Evolutionary conservation across 225 moss, liverwort and hornwort genomes (phyloP).

Genomic region (Pseudisothecium myosuroides): DNA sequence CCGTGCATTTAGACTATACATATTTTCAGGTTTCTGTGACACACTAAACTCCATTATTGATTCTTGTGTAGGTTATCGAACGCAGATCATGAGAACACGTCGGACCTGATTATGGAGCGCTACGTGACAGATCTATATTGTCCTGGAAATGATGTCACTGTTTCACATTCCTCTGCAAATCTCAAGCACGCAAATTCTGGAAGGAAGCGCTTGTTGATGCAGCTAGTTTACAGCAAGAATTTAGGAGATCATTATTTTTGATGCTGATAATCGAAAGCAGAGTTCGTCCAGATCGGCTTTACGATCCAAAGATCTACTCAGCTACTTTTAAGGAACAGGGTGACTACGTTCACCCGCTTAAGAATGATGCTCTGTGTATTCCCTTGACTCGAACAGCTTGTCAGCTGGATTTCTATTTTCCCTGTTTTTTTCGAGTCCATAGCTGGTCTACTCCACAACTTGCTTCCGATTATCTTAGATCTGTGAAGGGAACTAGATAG

Average conservation of each 20-base stretch:
- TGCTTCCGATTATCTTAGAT: not conserved
- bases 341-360: not conserved
- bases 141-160: conserved; percentile 21
- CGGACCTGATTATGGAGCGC: conserved; percentile 3
- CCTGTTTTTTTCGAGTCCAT: not conserved
- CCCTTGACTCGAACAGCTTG: not conserved
- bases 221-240: not conserved
- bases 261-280: conserved; percentile 6
- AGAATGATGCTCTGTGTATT: not conserved
- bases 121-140: conserved; percentile 16
- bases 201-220: not conserved
- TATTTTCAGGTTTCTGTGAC: not conserved
- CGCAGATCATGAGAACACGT: not conserved
- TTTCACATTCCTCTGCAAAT: not conserved
- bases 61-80: conserved; percentile 1
- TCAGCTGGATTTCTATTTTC: not conserved
- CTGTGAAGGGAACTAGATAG: not conserved
- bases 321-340: conserved; percentile 16
- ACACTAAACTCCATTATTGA: not conserved
- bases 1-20: not conserved
- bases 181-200: not conserved
- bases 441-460: not conserved
- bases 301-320: not conserved
- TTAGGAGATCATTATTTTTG: conserved; percentile 9
- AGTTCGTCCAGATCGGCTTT: not conserved